phyloP scores from a whole-genome alignment of 2,329 filamentous ascomycete genomes.

The Ceratocystis diversiconidia region DNA sequence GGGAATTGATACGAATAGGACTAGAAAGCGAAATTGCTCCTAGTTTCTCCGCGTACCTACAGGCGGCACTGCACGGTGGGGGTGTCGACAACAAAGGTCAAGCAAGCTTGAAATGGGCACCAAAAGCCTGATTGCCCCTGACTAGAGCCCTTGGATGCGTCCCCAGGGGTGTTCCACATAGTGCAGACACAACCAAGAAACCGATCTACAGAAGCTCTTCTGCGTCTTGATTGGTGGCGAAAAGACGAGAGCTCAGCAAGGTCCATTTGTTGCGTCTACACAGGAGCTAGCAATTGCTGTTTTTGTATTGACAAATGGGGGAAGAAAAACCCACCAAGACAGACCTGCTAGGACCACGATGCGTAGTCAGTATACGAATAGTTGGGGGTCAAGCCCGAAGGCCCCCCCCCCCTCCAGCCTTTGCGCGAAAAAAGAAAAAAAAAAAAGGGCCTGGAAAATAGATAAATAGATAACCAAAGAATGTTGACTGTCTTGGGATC shows the following conservation, averaged over 20 bases:
- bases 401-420: not conserved
- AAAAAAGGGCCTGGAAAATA: not conserved
- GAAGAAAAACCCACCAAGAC: not conserved
- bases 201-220: not conserved
- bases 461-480: too few species aligned
- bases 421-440: not conserved
- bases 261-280: not conserved
- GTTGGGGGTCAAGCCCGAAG: not conserved
- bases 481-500: too few species aligned
- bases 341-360: too few species aligned
- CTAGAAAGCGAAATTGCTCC: slow-evolving; percentile 18
- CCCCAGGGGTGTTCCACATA: slow-evolving; percentile 8
- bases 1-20: slow-evolving; percentile 16
- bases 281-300: too few species aligned
- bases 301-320: not conserved
- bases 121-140: slow-evolving; percentile 10
- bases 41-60: not conserved
- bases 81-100: not conserved
- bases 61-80: not conserved
- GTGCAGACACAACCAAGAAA: not conserved
- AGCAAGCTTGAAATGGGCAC: not conserved
- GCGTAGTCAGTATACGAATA: too few species aligned
- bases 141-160: slow-evolving; percentile 8
- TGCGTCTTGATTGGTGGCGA: slow-evolving; percentile 5
- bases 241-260: not conserved